Percentiles rank a stretch among this genome's conserved stretches.
Evolutionary conservation across 2,329 filamentous ascomycete genomes (phyloP).

Genomic region (Eurotiales sp.): DNA sequence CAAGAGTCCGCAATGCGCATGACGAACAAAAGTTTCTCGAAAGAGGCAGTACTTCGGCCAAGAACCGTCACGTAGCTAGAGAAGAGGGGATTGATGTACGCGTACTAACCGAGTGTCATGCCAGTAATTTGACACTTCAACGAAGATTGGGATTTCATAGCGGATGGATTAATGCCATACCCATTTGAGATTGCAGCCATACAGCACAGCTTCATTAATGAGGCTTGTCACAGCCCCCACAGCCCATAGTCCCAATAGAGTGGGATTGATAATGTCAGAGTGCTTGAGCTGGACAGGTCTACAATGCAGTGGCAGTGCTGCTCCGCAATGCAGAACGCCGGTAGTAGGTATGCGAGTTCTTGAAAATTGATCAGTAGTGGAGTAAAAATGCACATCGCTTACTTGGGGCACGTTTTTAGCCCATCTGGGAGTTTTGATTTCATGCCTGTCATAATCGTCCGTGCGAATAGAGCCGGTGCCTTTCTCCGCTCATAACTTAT

Average conservation of each 20-base stretch:
- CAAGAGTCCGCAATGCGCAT: no score
- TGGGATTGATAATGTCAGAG: not conserved
- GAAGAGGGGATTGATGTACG: no score
- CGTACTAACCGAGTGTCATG: no score
- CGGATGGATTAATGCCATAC: no score
- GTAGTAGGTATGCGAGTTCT: not conserved
- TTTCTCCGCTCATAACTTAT: no score
- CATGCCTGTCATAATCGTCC: not conserved
- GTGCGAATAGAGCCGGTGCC: not conserved
- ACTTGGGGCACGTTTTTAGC: not conserved
- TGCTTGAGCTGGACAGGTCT: not conserved
- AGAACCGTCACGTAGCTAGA: no score
- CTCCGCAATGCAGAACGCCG: not conserved
- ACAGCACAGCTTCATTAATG: not conserved
- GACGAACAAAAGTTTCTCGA: no score
- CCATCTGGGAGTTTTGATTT: not conserved
- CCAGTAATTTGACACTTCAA: no score
- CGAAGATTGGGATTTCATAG: no score
- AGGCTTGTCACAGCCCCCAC: no score
- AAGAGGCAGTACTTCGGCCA: no score
- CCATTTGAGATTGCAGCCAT: no score
- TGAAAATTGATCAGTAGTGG: not conserved
- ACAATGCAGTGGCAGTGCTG: not conserved
- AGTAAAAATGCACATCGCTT: conserved; percentile 1
- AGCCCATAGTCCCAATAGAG: not conserved